Percentiles rank a stretch among this genome's conserved stretches.
phyloP scores from a whole-genome alignment of 495 filamentous ascomycete species.

The Neurospora africana region DNA sequence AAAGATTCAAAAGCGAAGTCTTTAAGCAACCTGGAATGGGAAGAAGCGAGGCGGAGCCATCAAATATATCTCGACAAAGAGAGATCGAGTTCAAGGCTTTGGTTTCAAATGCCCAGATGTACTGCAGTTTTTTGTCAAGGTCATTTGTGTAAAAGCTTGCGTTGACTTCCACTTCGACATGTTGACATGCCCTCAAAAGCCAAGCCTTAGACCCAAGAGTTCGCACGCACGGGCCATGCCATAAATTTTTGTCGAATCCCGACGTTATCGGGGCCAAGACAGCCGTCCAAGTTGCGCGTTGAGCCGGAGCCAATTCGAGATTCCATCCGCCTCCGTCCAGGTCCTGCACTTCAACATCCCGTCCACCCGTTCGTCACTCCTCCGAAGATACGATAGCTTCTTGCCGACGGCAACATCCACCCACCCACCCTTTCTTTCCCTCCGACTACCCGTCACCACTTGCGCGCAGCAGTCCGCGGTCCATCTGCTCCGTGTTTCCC shows the following conservation, averaged over 20 bases:
- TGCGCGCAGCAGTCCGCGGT: neutral
- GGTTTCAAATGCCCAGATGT: neutral
- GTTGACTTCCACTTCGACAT: neutral
- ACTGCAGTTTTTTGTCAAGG: neutral
- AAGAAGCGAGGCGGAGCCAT: too few relatives aligned
- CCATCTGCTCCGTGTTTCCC: neutral
- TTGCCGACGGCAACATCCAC: conserved; percentile 2
- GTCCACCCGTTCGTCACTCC: conserved; percentile 2
- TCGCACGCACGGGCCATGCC: conserved; percentile 7
- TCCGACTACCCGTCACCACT: neutral
- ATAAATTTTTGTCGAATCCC: conserved; percentile 21
- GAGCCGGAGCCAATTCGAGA: conserved; percentile 8
- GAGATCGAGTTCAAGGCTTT: neutral
- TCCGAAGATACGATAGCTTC: conserved; percentile 1
- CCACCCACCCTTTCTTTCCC: neutral
- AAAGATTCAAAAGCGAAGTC: neutral
- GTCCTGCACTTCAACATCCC: neutral
- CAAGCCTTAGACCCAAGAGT: neutral
- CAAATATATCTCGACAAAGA: too few relatives aligned
- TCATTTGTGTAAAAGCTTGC: neutral
- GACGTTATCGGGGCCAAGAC: conserved; percentile 9
- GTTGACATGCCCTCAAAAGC: neutral
- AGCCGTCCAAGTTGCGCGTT: neutral
- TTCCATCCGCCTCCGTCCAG: neutral
- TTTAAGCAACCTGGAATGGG: too few relatives aligned